Base-by-base conservation (phyloP, 306 rosid species). In the Acacia confusa region DNA sequence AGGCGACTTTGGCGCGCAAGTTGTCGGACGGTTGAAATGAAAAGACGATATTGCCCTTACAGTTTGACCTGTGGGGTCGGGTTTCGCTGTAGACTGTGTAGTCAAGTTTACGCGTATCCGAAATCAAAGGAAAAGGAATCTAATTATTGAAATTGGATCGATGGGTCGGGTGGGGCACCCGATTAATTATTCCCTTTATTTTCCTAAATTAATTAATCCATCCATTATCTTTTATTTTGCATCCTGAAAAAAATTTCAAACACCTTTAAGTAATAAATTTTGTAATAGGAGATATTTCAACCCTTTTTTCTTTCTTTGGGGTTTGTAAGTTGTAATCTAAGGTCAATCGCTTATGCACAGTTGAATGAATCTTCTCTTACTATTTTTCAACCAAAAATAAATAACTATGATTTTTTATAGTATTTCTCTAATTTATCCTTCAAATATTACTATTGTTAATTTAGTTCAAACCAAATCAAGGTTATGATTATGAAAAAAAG, bases 1-100 rank as follows among this genome's bases (percentile, higher is more conserved):
- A 4, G 81, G 90, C 77, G 45, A 77, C 89, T 81, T 90, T 92
- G 88, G 97, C 94, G 97, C 97, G 92, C 84, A 84, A 89, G 89
- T 50, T 88, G 94, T 89, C 86, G 84, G 88, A 55, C 87, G 8
- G 88, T 85, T 85, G n/a, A 4, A 2, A 0, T 0, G 57, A 82
- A 90, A 83, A 57, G 88, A 90, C 95, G 34, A 4, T 0, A 84
- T 0, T 82, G 0, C 43, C 91, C 96, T 88, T 61, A 0, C 0
- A 0, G 28, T 68, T 81, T 44, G 79, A 55, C 82, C 78, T 24
- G 57, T 44, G 36, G 57, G 53, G n/a, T 0, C 22, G 57, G 38
- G 57, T 70, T 43, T 43, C 75, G 24, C 75, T 43, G 80, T 12
- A 65, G 71, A 69, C 41, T 43, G 78, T 43, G 78, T 3, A 70